Conservation (phyloP, 2,329 filamentous ascomycete species). For the Phialemoniopsis sp. region DNA sequence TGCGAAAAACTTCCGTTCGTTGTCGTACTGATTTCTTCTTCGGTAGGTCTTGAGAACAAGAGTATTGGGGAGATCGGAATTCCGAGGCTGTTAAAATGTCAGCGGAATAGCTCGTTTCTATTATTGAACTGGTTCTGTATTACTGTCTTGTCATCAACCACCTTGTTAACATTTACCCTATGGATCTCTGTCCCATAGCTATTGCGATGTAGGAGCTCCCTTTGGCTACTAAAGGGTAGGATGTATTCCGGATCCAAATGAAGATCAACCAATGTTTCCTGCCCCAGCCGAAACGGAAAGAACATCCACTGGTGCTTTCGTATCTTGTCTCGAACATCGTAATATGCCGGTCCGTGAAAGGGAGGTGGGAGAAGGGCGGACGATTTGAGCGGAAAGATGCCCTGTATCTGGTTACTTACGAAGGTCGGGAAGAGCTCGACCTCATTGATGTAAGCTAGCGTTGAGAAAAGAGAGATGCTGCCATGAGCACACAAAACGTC, state of each 20-base stretch:
- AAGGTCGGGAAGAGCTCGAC: slow-evolving; percentile 4
- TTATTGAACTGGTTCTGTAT: slow-evolving; percentile 9
- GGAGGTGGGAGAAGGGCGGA: slow-evolving; percentile 6
- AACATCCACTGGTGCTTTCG: slow-evolving; percentile 9
- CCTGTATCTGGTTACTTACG: slow-evolving; percentile 6
- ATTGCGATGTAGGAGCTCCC: neutral
- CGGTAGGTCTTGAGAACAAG: neutral
- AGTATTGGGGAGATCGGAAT: neutral
- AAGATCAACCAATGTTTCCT: neutral
- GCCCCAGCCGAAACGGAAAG: neutral
- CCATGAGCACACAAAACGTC: too few species aligned
- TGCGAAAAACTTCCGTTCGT: slow-evolving; percentile 9
- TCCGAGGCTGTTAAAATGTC: neutral
- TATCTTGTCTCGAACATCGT: slow-evolving; percentile 1
- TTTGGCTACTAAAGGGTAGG: neutral
- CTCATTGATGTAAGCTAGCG: slow-evolving; percentile 6
- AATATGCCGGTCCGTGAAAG: slow-evolving; percentile 1
- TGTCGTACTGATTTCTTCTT: slow-evolving; percentile 3
- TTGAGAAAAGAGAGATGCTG: slow-evolving; percentile 11
- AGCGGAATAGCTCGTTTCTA: neutral
- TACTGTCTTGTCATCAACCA: slow-evolving; percentile 2
- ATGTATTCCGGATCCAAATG: neutral
- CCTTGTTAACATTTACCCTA: neutral
- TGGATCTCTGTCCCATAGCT: neutral
- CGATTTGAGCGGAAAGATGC: too few species aligned